Evolutionary conservation across 192 early-diverging fungal genomes (phyloP), one percentile per base, ranked within the genome.

Genomic region (Coemansia sp.): DNA sequence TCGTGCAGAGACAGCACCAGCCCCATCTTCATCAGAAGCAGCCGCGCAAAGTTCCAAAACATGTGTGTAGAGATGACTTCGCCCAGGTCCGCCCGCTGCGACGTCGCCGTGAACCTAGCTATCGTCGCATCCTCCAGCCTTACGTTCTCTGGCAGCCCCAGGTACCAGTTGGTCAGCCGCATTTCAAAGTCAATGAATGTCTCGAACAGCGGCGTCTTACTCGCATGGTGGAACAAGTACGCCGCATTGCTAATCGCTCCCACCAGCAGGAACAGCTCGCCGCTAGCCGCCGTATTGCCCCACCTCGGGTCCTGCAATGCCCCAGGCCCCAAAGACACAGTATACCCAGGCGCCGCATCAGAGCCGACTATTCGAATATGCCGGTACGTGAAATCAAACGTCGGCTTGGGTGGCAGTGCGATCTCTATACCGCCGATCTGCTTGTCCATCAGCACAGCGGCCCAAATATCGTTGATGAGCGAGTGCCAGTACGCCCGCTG

Each of bases 401-500:
- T 72, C 18, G 80, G 80, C 2, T 43, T 66, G 1, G 75, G 76
- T 65, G 80, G 80, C 57, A 83, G 63, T 24, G 67, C 62, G 31
- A 83, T 75, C 33, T 71, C 76, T 16, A 83, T 72, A 3, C 80
- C 80, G 46, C 80, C 76, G 0, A 83, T 65, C 67, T 78, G 75
- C 73, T 83, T 78, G 76, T 83, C 80, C 80, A 83, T 78, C 62
- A 83, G 65, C 66, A 83, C 80, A 2, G 75, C 68, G 0, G 80
- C 75, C 80, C 80, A 83, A 47, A 83, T 83, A 47, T 83, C 80
- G 72, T 83, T 78, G 60, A 78, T 78, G 24, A 83, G 64, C 68
- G 80, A 83, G 76, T 83, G 80, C 81, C 81, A 84, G 78, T 79
- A 84, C 55, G 81, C 78, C 46, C 81, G 81, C 67, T 71, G 68